These are phyloP conservation scores for Mortierella sp. DNA, from an alignment of 371 early-diverging fungal genomes.

Conservation along the genomic window DNA sequence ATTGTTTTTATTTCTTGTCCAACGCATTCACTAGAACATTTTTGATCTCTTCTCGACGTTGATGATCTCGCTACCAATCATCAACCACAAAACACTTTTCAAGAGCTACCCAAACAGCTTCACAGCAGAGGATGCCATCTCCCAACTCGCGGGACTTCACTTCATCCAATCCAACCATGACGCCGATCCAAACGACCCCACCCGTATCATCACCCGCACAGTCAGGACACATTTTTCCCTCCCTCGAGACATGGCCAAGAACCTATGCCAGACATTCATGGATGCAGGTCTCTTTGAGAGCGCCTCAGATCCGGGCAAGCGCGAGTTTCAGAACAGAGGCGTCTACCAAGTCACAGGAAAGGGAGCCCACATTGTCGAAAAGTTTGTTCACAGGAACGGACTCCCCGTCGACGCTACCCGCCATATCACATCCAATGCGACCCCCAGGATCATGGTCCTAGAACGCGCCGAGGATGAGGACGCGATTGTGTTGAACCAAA, in stretches of 20 bases:
- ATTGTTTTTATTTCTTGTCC: neutral
- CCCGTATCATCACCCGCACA: constrained; percentile 65
- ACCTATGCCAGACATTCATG: constrained; percentile 75
- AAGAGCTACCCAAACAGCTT: constrained; percentile 72
- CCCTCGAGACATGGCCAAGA: constrained; percentile 77
- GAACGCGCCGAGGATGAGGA: constrained; percentile 58
- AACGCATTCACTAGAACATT: constrained; percentile 63
- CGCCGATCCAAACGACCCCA: constrained; percentile 72
- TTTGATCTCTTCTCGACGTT: constrained; percentile 75
- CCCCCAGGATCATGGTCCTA: constrained; percentile 44
- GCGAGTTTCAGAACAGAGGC: constrained; percentile 68
- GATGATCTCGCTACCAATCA: constrained; percentile 73
- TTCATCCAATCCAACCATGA: constrained; percentile 70
- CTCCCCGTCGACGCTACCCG: constrained; percentile 43
- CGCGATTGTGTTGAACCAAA: constrained; percentile 40
- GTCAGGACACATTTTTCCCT: constrained; percentile 71
- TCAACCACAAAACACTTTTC: constrained; percentile 69
- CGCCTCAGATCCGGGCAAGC: constrained; percentile 65
- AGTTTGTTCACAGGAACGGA: constrained; percentile 53
- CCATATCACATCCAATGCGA: constrained; percentile 56
- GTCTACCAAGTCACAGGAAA: constrained; percentile 74
- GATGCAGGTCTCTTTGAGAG: constrained; percentile 70
- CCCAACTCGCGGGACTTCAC: constrained; percentile 66
- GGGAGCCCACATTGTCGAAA: constrained; percentile 71
- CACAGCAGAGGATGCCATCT: constrained; percentile 72